Evolutionary conservation across 176 grass and related monocot species (phyloP).

Genomic region (Zoysia pacifica): DNA sequence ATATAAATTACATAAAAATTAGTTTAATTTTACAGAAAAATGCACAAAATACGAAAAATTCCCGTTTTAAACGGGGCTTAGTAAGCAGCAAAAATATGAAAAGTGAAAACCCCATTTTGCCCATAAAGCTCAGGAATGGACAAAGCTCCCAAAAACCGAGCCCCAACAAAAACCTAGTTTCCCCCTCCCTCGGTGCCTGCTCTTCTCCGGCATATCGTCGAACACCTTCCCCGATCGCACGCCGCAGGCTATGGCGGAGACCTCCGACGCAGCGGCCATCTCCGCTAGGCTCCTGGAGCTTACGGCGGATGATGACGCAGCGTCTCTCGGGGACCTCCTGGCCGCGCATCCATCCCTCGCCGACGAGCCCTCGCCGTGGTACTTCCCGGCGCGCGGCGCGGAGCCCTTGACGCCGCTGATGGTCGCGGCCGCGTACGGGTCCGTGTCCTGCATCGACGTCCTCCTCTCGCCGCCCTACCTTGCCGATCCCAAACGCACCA

Average conservation of each 20-base stretch:
- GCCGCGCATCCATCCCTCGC: conserved; percentile 40
- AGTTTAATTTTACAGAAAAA: no score
- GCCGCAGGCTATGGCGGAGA: conserved; percentile 42
- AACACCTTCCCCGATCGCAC: conserved; percentile 48
- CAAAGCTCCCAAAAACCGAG: conserved; percentile 15
- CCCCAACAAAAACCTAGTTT: conserved; percentile 36
- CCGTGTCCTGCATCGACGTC: conserved; percentile 44
- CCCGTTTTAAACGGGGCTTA: no score
- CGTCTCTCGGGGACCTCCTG: conserved; percentile 35
- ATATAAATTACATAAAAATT: no score
- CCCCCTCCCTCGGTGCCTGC: not conserved
- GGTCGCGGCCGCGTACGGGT: conserved; percentile 70
- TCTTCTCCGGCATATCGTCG: conserved; percentile 30
- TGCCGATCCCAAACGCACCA: conserved; percentile 52
- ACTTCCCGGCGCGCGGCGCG: conserved; percentile 44
- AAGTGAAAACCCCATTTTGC: conserved; percentile 9
- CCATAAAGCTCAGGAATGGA: conserved; percentile 11
- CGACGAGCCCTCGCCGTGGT: conserved; percentile 62
- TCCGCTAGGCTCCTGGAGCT: conserved; percentile 51
- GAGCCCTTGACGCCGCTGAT: conserved; percentile 66
- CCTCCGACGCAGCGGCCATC: not conserved
- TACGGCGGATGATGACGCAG: conserved; percentile 50
- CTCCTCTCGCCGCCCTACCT: conserved; percentile 53
- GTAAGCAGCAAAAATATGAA: no score
- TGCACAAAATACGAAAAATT: no score